A percentile compares a stretch with the other conserved stretches of the same genome.
phyloP scores from a whole-genome alignment of 2,329 filamentous ascomycete genomes.

The Magnaporthiopsis rhizophila region DNA sequence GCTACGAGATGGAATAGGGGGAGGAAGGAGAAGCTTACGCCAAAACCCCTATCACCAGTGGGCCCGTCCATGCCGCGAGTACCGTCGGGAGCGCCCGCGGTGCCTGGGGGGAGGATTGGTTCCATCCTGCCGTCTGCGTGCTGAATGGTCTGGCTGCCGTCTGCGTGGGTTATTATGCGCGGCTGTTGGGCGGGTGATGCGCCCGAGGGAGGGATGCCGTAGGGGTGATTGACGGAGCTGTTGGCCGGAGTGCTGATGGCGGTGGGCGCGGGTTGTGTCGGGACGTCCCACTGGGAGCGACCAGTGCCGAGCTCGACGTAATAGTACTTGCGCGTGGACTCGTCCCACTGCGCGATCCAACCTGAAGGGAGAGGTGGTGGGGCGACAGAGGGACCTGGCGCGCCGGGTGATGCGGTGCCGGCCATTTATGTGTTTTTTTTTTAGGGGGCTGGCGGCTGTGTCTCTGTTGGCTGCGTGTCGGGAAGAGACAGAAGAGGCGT shows the following conservation, averaged over 20 bases:
- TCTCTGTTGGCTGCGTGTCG: not conserved
- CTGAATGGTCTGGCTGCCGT: constrained; percentile 53
- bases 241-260: constrained; percentile 50
- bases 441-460: not conserved
- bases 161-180: constrained; percentile 53
- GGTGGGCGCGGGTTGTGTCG: constrained; percentile 54
- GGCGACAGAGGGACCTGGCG: constrained; percentile 50
- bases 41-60: constrained; percentile 49
- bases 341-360: constrained; percentile 66
- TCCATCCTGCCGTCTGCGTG: constrained; percentile 55
- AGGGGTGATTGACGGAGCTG: constrained; percentile 48
- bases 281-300: constrained; percentile 66
- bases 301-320: constrained; percentile 67
- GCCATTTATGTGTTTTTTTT: constrained; percentile 32
- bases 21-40: constrained; percentile 42
- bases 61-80: constrained; percentile 17
- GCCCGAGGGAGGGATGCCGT: constrained; percentile 38
- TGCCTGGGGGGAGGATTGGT: constrained; percentile 42
- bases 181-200: constrained; percentile 19
- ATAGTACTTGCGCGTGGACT: constrained; percentile 56
- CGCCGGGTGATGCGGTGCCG: constrained; percentile 48
- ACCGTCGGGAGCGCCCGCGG: constrained; percentile 27
- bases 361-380: constrained; percentile 55
- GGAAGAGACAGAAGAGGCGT: not conserved
- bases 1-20: not conserved